These are phyloP conservation scores for Lonicera japonica DNA, from an alignment of 129 eudicot species.

Conservation along the genomic window DNA sequence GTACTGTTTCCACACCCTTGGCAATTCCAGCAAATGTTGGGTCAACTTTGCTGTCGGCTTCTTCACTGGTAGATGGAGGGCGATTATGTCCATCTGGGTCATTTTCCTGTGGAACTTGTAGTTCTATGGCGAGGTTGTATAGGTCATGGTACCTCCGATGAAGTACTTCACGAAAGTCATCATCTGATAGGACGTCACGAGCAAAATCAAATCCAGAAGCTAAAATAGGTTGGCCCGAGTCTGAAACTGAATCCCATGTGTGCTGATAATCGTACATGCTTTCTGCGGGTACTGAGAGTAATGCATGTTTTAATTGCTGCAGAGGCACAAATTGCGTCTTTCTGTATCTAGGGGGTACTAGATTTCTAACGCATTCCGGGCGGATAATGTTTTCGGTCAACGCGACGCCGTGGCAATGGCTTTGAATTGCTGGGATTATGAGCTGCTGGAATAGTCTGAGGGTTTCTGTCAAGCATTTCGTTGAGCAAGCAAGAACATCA, in stretches of 20 bases:
- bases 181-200: slow-evolving; percentile 77
- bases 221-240: slow-evolving; percentile 45
- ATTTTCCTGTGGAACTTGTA: slow-evolving; percentile 66
- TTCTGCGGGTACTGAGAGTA: slow-evolving; percentile 92
- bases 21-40: slow-evolving; percentile 87
- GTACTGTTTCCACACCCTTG: slow-evolving; percentile 81
- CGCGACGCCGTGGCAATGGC: slow-evolving; percentile 57
- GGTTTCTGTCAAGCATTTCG: slow-evolving; percentile 69
- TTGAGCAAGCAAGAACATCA: slow-evolving; percentile 83
- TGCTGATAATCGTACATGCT: slow-evolving; percentile 90
- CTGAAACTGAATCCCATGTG: slow-evolving; percentile 69
- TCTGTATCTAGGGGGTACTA: slow-evolving; percentile 74
- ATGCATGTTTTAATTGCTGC: slow-evolving; percentile 61
- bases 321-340: slow-evolving; percentile 56
- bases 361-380: slow-evolving; percentile 74
- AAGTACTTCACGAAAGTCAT: slow-evolving; percentile 85
- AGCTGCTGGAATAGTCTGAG: slow-evolving; percentile 68
- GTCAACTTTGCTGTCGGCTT: slow-evolving; percentile 42
- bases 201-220: slow-evolving; percentile 70
- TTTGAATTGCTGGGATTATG: slow-evolving; percentile 74
- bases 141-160: slow-evolving; percentile 83
- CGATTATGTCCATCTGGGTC: slow-evolving; percentile 22
- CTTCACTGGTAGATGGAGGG: slow-evolving; percentile 25
- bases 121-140: slow-evolving; percentile 79
- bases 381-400: slow-evolving; percentile 65